Percentiles rank a stretch among this genome's conserved stretches.
Evolutionary conservation across 192 early-diverging fungal genomes (phyloP).

Genomic region (Coemansia sp.): DNA sequence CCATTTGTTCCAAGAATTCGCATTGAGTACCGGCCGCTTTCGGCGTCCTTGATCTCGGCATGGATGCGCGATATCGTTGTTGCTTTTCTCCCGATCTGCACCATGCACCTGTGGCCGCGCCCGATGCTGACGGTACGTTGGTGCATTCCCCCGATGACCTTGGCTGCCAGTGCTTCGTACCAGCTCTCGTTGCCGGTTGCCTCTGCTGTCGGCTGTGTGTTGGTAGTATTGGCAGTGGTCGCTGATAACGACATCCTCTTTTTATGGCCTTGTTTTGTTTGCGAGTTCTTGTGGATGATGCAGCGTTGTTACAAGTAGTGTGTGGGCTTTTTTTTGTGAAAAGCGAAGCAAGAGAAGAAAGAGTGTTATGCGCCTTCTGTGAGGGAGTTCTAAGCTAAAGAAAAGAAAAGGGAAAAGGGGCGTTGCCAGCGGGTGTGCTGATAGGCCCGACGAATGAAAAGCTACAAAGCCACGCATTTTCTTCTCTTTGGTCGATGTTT

Average conservation of each 20-base stretch:
- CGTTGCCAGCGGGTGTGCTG: no score
- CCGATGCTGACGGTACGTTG: constrained; percentile 40
- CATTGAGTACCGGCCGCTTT: constrained; percentile 23
- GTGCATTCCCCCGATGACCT: constrained; percentile 35
- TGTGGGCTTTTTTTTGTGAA: no score
- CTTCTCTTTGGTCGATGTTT: background rate
- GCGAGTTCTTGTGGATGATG: no score
- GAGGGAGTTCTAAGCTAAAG: no score
- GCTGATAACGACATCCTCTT: background rate
- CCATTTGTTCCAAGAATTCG: constrained; percentile 50
- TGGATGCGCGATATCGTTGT: constrained; percentile 50
- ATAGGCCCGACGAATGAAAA: no score
- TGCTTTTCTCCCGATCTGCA: constrained; percentile 38
- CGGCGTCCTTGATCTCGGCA: constrained; percentile 26
- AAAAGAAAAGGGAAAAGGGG: no score
- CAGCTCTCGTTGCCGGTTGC: constrained; percentile 9
- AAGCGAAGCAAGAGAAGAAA: background rate
- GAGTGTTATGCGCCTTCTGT: no score
- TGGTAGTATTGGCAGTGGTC: background rate
- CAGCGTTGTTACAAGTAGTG: no score
- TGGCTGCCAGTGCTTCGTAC: constrained; percentile 31
- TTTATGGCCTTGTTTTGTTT: background rate
- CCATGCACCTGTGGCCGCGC: constrained; percentile 43
- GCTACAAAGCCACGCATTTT: no score
- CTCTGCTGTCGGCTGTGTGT: background rate